These are phyloP conservation scores for Syzygium jambos DNA, from an alignment of 345 rosid species.

Conservation along the genomic window DNA sequence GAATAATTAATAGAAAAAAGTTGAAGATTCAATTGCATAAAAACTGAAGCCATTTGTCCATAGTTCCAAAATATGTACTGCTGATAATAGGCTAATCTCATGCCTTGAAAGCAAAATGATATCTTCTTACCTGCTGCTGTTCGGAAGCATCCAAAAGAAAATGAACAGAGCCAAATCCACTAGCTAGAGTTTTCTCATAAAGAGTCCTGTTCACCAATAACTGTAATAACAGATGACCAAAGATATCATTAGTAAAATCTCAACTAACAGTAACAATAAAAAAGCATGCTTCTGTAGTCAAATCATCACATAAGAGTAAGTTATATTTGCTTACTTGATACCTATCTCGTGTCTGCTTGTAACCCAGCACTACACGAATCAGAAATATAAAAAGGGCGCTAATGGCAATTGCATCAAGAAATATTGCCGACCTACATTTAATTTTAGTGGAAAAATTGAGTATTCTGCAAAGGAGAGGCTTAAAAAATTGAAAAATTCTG, in stretches of 20 bases:
- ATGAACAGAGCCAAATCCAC: constrained; percentile 93
- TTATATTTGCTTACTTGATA: constrained; percentile 61
- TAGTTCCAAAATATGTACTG: background rate
- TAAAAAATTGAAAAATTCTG: background rate
- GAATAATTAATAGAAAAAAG: background rate
- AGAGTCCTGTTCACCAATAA: constrained; percentile 88
- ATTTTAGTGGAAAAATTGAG: background rate
- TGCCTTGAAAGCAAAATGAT: background rate
- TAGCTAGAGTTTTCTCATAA: constrained; percentile 92
- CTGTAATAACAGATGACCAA: constrained; percentile 28
- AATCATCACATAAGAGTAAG: background rate
- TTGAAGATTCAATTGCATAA: background rate
- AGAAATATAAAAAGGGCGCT: constrained; percentile 75
- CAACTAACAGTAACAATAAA: background rate
- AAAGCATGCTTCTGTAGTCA: background rate
- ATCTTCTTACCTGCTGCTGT: constrained; percentile 72
- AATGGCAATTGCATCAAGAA: constrained; percentile 78
- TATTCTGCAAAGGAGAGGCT: background rate
- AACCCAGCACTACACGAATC: constrained; percentile 84
- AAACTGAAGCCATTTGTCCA: background rate
- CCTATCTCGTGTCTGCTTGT: constrained; percentile 97
- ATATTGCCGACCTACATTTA: constrained; percentile 64
- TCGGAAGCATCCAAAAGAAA: constrained; percentile 96
- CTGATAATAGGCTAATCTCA: background rate
- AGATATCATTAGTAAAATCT: background rate